phyloP scores from a whole-genome alignment of 257 asterid species.

The Oldenlandia corymbosa region DNA sequence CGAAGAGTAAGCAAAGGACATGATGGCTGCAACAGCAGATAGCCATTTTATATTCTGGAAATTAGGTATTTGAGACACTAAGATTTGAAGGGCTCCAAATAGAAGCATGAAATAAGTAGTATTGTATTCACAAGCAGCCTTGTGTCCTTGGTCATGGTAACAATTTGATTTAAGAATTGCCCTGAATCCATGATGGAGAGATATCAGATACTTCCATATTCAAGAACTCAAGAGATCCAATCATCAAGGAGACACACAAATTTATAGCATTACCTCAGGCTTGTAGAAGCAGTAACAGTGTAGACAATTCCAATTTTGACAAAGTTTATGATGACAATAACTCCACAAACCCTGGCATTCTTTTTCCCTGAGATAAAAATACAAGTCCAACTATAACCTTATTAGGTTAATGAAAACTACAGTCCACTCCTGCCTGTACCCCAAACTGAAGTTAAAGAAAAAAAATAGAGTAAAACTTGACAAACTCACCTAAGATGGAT shows the following conservation, averaged over 20 bases:
- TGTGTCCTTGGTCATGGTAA: slow-evolving; percentile 67
- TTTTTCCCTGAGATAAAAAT: slow-evolving; percentile 40
- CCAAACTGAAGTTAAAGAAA: too few species aligned
- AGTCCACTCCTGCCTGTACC: too few species aligned
- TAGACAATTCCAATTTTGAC: slow-evolving; percentile 56
- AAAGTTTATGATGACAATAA: slow-evolving; percentile 35
- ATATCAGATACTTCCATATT: neutral
- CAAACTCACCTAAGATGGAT: slow-evolving; percentile 53
- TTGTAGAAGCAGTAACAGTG: slow-evolving; percentile 52
- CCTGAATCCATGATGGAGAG: slow-evolving; percentile 33
- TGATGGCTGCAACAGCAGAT: slow-evolving; percentile 63
- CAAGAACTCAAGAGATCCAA: neutral
- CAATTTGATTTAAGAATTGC: slow-evolving; percentile 76
- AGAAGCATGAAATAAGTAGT: slow-evolving; percentile 41
- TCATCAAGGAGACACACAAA: neutral
- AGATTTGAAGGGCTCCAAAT: slow-evolving; percentile 53
- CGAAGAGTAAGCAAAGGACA: slow-evolving; percentile 67
- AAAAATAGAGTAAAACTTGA: neutral
- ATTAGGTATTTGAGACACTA: slow-evolving; percentile 76
- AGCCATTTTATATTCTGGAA: slow-evolving; percentile 69
- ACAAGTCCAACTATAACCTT: too few species aligned
- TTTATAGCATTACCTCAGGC: slow-evolving; percentile 41
- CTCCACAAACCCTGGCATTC: slow-evolving; percentile 43
- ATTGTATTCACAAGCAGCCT: slow-evolving; percentile 47
- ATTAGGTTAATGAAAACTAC: too few species aligned